phyloP scores from a whole-genome alignment of 257 asterid species.

The Echium plantagineum region DNA sequence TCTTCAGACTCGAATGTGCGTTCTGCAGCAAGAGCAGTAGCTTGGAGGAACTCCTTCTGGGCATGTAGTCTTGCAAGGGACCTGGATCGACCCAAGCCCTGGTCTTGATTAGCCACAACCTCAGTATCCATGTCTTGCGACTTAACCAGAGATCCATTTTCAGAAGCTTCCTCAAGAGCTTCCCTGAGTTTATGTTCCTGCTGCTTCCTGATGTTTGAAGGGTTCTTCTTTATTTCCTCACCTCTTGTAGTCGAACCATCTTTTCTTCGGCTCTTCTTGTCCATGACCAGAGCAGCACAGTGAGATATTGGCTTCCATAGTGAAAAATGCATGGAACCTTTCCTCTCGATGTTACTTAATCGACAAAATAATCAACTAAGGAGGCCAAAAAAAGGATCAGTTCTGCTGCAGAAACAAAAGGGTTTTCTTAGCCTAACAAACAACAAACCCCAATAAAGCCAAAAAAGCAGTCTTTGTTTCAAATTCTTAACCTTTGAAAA shows the following conservation, averaged over 20 bases:
- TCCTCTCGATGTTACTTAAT: slow-evolving; percentile 14
- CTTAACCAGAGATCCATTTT: slow-evolving; percentile 78
- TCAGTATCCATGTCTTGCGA: slow-evolving; percentile 76
- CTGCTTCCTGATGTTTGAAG: slow-evolving; percentile 58
- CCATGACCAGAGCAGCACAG: slow-evolving; percentile 87
- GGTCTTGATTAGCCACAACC: slow-evolving; percentile 48
- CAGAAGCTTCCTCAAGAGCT: slow-evolving; percentile 99
- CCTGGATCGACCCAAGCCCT: slow-evolving; percentile 71
- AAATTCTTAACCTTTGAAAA: slow-evolving; percentile 36
- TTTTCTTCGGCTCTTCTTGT: slow-evolving; percentile 79
- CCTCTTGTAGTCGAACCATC: slow-evolving; percentile 48
- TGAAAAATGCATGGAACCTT: slow-evolving; percentile 84
- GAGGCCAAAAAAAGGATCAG: slow-evolving; percentile 22
- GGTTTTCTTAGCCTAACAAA: slow-evolving; percentile 39
- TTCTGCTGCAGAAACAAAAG: slow-evolving; percentile 13
- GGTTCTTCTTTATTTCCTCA: slow-evolving; percentile 51
- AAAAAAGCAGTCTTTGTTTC: slow-evolving; percentile 29
- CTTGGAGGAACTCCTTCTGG: slow-evolving; percentile 87
- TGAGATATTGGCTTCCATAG: slow-evolving; percentile 98
- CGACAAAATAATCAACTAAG: slow-evolving; percentile 18
- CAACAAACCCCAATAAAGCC: slow-evolving; percentile 23
- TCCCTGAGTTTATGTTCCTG: slow-evolving; percentile 85
- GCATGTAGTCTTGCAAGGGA: slow-evolving; percentile 88
- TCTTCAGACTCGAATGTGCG: slow-evolving; percentile 56
- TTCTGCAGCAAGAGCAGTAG: slow-evolving; percentile 93